Percentiles rank a stretch among this genome's conserved stretches.
These are phyloP conservation scores for Quercus mongolica DNA, from an alignment of 306 rosid species.

Conservation along the genomic window DNA sequence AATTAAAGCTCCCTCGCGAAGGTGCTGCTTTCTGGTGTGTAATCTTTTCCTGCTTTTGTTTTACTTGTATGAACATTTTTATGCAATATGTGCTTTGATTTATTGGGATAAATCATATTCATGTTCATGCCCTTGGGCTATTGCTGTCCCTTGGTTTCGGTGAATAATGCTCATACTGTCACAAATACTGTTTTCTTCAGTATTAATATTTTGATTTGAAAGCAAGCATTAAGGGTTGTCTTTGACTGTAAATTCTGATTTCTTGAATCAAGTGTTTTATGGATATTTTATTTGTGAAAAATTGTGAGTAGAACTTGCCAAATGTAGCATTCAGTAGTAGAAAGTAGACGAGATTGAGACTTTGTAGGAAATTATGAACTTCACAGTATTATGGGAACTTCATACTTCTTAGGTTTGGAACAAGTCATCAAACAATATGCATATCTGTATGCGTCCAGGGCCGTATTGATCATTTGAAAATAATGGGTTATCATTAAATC, in stretches of 20 bases:
- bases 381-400: background rate
- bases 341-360: background rate
- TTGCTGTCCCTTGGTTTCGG: no score
- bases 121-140: background rate
- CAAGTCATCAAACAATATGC: background rate
- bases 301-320: background rate
- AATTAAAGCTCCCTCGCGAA: constrained; percentile 88
- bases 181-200: background rate
- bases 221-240: background rate
- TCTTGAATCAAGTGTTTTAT: background rate
- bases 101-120: no score
- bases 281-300: background rate
- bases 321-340: background rate
- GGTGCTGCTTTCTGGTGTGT: constrained; percentile 92
- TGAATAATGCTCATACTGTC: background rate
- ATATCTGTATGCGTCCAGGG: background rate
- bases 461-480: no score
- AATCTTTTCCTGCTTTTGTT: constrained; percentile 12
- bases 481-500: no score
- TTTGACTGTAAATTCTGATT: background rate
- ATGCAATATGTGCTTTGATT: background rate
- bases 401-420: background rate
- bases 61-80: background rate
- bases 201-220: background rate
- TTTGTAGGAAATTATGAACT: background rate